Percentiles rank a stretch among this genome's conserved stretches.
Conservation (phyloP, 2,329 filamentous ascomycete species). For the Graphilbum sp. region DNA sequence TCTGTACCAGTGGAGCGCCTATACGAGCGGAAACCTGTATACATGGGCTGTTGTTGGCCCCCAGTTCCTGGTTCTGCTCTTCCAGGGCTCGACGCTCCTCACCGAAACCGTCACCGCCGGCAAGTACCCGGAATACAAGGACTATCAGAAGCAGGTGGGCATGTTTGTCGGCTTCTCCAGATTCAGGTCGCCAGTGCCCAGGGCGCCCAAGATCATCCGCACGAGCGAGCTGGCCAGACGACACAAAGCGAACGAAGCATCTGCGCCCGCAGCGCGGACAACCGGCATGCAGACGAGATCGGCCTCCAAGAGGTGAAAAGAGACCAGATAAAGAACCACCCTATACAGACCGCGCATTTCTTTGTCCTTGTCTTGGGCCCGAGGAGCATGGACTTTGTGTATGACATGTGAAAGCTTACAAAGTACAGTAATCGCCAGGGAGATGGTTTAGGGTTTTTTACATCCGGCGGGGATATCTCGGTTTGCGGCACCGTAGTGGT, state of each 20-base stretch:
- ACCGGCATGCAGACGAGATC: not conserved
- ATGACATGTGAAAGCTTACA: no score
- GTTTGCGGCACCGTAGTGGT: no score
- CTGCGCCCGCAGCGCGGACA: conserved; percentile 7
- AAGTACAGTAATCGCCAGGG: no score
- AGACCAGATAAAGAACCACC: no score
- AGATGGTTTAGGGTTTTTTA: no score
- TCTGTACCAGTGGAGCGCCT: conserved; percentile 78
- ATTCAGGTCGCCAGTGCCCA: conserved; percentile 23
- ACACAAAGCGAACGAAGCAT: conserved; percentile 21
- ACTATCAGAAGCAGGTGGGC: conserved; percentile 70
- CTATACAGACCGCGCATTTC: no score
- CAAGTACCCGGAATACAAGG: conserved; percentile 79
- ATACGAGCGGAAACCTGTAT: conserved; percentile 49
- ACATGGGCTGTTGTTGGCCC: conserved; percentile 68
- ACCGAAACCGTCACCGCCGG: conserved; percentile 65
- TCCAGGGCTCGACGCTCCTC: conserved; percentile 77
- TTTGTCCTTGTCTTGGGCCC: no score
- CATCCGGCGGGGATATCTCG: no score
- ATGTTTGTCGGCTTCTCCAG: conserved; percentile 47
- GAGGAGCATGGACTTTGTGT: no score
- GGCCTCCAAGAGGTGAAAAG: not conserved
- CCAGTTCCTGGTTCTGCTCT: conserved; percentile 56
- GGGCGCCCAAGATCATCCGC: conserved; percentile 28
- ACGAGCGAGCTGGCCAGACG: conserved; percentile 33